phyloP scores from a whole-genome alignment of 306 rosid species.

The Prunus davidiana region DNA sequence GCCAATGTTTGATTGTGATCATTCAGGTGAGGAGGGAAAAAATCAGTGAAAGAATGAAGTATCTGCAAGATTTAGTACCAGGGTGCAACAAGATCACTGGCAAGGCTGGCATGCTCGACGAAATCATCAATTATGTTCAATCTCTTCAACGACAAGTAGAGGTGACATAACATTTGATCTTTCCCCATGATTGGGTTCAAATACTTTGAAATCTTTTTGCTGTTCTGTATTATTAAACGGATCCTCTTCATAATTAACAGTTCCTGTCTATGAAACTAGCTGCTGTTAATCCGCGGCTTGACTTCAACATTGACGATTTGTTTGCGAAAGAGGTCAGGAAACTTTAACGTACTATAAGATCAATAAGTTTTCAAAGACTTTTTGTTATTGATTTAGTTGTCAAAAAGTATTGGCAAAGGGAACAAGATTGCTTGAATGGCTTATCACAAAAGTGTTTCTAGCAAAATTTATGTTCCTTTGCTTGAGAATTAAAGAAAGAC shows the following conservation, averaged over 20 bases:
- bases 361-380: background rate
- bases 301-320: constrained; percentile 78
- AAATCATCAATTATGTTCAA: constrained; percentile 91
- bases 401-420: background rate
- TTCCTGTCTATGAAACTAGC: constrained; percentile 96
- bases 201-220: background rate
- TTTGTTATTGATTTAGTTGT: background rate
- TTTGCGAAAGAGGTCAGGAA: constrained; percentile 67
- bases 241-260: constrained; percentile 41
- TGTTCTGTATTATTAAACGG: constrained; percentile 7
- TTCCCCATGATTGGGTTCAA: background rate
- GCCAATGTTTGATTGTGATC: background rate
- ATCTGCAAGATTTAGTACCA: constrained; percentile 92
- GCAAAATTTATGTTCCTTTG: background rate
- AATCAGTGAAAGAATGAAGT: constrained; percentile 94
- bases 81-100: constrained; percentile 95
- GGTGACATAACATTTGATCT: constrained; percentile 35
- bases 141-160: constrained; percentile 89
- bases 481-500: background rate
- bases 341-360: background rate
- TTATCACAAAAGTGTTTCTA: background rate
- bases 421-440: background rate
- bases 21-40: constrained; percentile 89
- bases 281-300: constrained; percentile 82
- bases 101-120: constrained; percentile 99